Base-by-base conservation (phyloP, 805 yeast genomes). In the Starmera caribaea region DNA sequence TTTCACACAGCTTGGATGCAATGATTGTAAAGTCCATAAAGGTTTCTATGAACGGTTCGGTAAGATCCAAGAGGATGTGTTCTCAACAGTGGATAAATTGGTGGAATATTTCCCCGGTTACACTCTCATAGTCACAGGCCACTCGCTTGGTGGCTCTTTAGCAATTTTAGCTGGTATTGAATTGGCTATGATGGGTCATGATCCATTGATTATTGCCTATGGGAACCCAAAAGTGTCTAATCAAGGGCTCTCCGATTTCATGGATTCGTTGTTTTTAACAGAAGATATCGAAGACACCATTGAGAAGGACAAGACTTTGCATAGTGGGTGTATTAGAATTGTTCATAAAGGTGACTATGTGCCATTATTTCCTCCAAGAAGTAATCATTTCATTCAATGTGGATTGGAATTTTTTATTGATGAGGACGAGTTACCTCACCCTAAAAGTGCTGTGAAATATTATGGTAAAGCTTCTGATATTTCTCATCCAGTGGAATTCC, bases 221-320 rank as follows among this genome's bases (percentile, higher is more conserved):
- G 94, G 81, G 1, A 69, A 75, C n/a, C 90, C 92, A 0, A 76
- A 74, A 45, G 66, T 83, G 17, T 83, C 85, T 4, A 78, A 81
- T 51, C 45, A 42, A 2, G 55, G 59, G 2, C 63, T 81, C 53
- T 63, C 72, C 13, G 52, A 58, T 31, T 79, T 74, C 67, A 68
- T 79, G 38, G 79, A 83, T 53, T 38, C 46, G 0, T 36, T 72
- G 6, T 78, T 77, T 45, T 51, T 62, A 10, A 67, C 74, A 0
- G 51, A 50, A 3, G 46, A 49, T 2, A 58, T 65, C 1, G 61
- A 62, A 37, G 39, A 49, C 8, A 32, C 42, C 6, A 51, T 56
- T 8, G 46, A 52, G 5, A 39, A 41, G 3, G 43, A 40, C 9
- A 40, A 29, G 2, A 29, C 38, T 1, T 29, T 49, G 2, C 37